A percentile compares a stretch with the other conserved stretches of the same genome.
These are phyloP conservation scores for Auxenochlorella pyrenoidosa DNA, from an alignment of 139 green algal genomes.

Conservation along the genomic window DNA sequence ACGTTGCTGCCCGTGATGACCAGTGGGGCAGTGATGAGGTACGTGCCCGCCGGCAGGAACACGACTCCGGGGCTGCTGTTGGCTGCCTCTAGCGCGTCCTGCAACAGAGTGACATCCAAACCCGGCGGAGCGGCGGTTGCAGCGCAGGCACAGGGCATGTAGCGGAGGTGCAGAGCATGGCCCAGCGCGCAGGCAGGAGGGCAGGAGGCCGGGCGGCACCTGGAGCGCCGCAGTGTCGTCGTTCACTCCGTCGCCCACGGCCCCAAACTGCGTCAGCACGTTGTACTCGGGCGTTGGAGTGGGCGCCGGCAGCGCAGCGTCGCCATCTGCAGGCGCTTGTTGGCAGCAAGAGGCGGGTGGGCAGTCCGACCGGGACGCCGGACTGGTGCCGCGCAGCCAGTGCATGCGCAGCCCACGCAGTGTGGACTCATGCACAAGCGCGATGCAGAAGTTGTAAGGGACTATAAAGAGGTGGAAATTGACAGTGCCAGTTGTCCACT, in stretches of 20 bases:
- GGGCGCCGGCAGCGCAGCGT: neutral
- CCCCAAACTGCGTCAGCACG: neutral
- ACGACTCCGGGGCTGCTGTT: neutral
- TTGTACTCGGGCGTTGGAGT: neutral
- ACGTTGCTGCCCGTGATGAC: conserved; percentile 12
- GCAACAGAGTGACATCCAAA: too few species aligned
- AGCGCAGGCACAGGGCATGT: too few species aligned
- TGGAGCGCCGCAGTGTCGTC: conserved; percentile 26
- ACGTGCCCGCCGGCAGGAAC: conserved; percentile 13
- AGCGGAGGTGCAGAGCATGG: too few species aligned
- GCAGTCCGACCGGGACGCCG: too few species aligned
- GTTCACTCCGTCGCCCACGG: neutral
- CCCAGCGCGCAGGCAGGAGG: too few species aligned
- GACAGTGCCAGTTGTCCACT: neutral
- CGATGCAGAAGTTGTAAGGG: too few species aligned
- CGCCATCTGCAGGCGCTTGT: conserved; percentile 1
- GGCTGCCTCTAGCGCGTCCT: conserved; percentile 1
- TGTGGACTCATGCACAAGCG: too few species aligned
- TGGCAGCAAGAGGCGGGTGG: neutral
- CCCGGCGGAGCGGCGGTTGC: too few species aligned
- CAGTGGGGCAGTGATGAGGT: conserved; percentile 3
- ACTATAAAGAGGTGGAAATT: too few species aligned
- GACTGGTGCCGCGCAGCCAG: too few species aligned
- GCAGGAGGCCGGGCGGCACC: neutral
- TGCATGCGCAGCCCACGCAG: too few species aligned